Conservation (phyloP, 1,139 yeast species). For the Suhomyces ambrosiae region DNA sequence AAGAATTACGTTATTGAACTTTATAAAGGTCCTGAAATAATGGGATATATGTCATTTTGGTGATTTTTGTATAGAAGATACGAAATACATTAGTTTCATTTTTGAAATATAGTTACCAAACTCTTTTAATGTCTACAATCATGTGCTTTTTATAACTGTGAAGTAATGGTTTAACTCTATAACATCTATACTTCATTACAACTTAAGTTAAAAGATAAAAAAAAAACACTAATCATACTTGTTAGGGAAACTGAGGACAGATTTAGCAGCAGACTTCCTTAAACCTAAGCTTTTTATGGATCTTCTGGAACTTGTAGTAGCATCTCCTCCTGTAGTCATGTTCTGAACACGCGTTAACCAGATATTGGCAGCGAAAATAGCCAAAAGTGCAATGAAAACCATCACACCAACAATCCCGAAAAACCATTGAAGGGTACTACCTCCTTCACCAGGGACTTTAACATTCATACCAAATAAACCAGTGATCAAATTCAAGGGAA, state of each 20-base stretch:
- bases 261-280: constrained; percentile 39
- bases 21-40: too few species aligned
- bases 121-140: too few species aligned
- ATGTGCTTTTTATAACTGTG: too few species aligned
- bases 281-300: constrained; percentile 51
- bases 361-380: constrained; percentile 35
- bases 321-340: constrained; percentile 13
- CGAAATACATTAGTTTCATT: too few species aligned
- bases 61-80: too few species aligned
- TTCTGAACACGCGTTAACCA: constrained; percentile 33
- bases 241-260: constrained; percentile 46
- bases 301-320: constrained; percentile 25
- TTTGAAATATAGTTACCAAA: too few species aligned
- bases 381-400: constrained; percentile 34
- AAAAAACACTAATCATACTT: constrained; percentile 28
- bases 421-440: constrained; percentile 40
- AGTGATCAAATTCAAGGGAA: constrained; percentile 87
- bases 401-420: constrained; percentile 43
- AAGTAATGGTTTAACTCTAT: too few species aligned
- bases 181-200: constrained; percentile 3
- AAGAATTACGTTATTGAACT: too few species aligned
- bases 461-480: constrained; percentile 98
- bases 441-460: constrained; percentile 71
- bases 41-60: too few species aligned
- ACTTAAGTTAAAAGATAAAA: too few species aligned